Evolutionary conservation across 2,329 filamentous ascomycete species (phyloP).

Genomic region (Tolypocladium amazonense): DNA sequence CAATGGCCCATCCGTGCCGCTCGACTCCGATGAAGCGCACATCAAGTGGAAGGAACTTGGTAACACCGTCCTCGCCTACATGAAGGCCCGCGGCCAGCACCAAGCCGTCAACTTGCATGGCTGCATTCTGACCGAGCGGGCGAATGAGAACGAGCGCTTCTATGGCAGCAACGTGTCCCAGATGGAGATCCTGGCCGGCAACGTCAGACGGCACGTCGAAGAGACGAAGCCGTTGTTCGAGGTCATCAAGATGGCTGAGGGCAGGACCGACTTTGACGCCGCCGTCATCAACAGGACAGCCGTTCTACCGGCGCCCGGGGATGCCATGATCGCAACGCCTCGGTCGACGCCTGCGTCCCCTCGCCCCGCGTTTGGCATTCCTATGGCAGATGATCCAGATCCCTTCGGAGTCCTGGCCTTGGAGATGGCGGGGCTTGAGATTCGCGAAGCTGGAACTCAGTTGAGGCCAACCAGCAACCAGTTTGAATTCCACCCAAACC

Average conservation of each 20-base stretch:
- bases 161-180: constrained; percentile 40
- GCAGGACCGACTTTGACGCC: constrained; percentile 64
- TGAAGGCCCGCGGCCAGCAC: constrained; percentile 47
- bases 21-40: constrained; percentile 41
- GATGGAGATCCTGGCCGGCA: constrained; percentile 46
- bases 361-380: constrained; percentile 60
- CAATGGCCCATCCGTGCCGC: constrained; percentile 58
- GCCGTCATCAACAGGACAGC: constrained; percentile 53
- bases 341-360: constrained; percentile 24
- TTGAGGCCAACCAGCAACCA: constrained; percentile 64
- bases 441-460: constrained; percentile 71
- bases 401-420: constrained; percentile 84
- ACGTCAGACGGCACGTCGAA: constrained; percentile 41
- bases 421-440: constrained; percentile 82
- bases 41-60: constrained; percentile 40
- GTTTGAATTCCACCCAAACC: constrained; percentile 72
- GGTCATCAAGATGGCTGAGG: constrained; percentile 81
- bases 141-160: constrained; percentile 50
- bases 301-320: constrained; percentile 62
- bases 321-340: constrained; percentile 47
- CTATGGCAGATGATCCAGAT: constrained; percentile 72
- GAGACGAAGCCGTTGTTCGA: constrained; percentile 57
- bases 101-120: constrained; percentile 44
- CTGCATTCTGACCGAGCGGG: constrained; percentile 44
- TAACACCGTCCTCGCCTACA: constrained; percentile 46